Evolutionary conservation across 345 rosid species (phyloP).

Genomic region (Hevea brasiliensis): DNA sequence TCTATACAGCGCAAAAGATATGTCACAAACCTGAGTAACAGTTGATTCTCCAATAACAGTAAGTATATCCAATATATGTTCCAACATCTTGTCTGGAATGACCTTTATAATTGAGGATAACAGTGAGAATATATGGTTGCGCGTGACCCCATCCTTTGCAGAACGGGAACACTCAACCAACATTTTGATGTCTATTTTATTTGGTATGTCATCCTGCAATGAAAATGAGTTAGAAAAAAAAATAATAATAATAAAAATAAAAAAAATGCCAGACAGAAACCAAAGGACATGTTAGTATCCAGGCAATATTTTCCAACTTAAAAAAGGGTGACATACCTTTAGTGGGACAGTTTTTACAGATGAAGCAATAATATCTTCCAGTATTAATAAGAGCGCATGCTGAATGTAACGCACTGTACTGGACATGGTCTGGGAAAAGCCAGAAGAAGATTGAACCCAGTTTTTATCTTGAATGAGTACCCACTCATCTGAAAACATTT

Average conservation of each 20-base stretch:
- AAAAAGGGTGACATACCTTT: constrained; percentile 49
- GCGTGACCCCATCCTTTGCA: constrained; percentile 55
- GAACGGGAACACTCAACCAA: constrained; percentile 65
- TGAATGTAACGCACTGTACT: constrained; percentile 45
- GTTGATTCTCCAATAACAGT: constrained; percentile 76
- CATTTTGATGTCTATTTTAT: constrained; percentile 52
- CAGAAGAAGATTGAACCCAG: constrained; percentile 42
- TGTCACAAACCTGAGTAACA: constrained; percentile 65
- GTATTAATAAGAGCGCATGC: constrained; percentile 60
- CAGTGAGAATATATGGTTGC: constrained; percentile 62
- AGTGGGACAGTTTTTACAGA: constrained; percentile 28
- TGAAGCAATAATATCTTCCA: constrained; percentile 65
- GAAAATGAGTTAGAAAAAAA: constrained; percentile 15
- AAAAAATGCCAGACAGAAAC: constrained; percentile 4
- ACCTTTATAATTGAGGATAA: constrained; percentile 61
- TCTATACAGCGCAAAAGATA: constrained; percentile 15
- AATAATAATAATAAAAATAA: constrained; percentile 12
- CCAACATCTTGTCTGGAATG: constrained; percentile 61
- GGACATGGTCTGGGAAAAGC: constrained; percentile 34
- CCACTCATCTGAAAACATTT: constrained; percentile 53
- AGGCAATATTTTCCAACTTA: constrained; percentile 11
- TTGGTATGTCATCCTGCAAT: constrained; percentile 53
- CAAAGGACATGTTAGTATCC: neutral
- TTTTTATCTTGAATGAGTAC: constrained; percentile 34
- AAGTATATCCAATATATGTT: constrained; percentile 61